Base-by-base conservation (phyloP, 2,329 filamentous ascomycete genomes). In the Trichophyton rubrum region DNA sequence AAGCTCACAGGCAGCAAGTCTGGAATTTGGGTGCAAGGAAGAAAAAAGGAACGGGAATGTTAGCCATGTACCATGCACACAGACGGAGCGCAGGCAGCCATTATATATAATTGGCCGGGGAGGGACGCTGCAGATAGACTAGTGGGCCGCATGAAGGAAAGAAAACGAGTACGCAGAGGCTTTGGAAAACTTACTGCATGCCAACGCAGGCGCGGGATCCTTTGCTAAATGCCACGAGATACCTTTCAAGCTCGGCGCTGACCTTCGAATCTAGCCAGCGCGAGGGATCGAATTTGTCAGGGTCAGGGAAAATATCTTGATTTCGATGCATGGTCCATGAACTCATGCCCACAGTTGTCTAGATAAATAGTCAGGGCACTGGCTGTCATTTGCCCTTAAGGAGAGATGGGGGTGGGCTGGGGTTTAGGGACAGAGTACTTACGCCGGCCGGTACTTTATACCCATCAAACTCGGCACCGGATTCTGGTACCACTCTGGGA, bases 401-500 rank as follows among this genome's bases (percentile, higher is more conserved):
- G 11, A 38, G 4, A 13, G 30, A 30, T 9, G 24, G 8, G 8
- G 38, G n/a, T 30, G 27, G 6, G 3, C 33, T 57, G 55, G 30
- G 17, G 6, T 6, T 17, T 13, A 13, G 55, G 22, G 27, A 38
- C 33, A 13, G 27, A 38, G 22, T 24, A 62, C 63, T 49, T 67
- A 69, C 68, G 1, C 72, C 70, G 3, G 62, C 62, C 15, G 72
- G 69, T 7, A 73, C 65, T 61, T 67, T 66, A 60, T 71, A 67
- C 41, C 67, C 68, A 58, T 70, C 67, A 56, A 71, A 72, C 59
- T 68, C 66, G 24, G 64, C 68, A 6, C 70, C 72, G 35, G 61
- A 17, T 5, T 67, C 59, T 2, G 72, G 72, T 3, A 73, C 69
- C 3, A 72, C 67, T 20, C 72, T 66, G 13, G 71, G 69, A 22